Base-by-base conservation (phyloP, 441 rosid genomes). In the Daphne laureola region DNA sequence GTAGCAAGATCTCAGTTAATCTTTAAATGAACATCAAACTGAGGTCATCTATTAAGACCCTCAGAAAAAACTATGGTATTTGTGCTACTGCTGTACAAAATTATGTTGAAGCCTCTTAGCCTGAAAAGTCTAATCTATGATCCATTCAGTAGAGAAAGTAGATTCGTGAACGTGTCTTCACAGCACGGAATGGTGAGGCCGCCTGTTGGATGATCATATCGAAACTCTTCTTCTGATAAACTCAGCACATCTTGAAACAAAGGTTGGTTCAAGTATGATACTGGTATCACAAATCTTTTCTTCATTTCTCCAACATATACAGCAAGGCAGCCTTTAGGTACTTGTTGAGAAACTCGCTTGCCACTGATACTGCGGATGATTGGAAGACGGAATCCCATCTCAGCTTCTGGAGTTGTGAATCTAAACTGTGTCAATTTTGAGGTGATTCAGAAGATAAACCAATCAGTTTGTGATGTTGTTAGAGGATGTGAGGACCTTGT, bases 291-390 rank as follows among this genome's bases (percentile, higher is more conserved):
- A 35, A 56, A 70, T 57, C 83, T 64, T 56, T 66, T 72, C 66
- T 62, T 79, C 51, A 49, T 38, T 63, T 67, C 83, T 58, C 88
- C 83, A 41, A 79, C 77, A 35, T 80, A 78, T 41, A 78, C 76
- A 12, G 73, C 76, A 42, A 82, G 16, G 43, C 71, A 77, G 43
- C 83, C 86, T 54, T 77, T 77, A 0, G 77, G 82, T 7, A 61
- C 73, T 15, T 4, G 60, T 13, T 14, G 51, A 21, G 51, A 55
- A 49, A 55, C 57, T 41, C 44, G 63, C 59, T 61, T 67, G 42
- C 67, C 58, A 15, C 38, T 31, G 38, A 11, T 21, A 4, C 25
- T 31, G 38, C 25, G 25, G 25, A 9, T 59, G 8, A 49, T 15
- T 3, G 64, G 66, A 38, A 61, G 17, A 51, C 42, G 62, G 14